Evolutionary conservation across 169 alveolate genomes (phyloP), one percentile per base, ranked within the genome.

Genomic region (Amoebophrya sp.): DNA sequence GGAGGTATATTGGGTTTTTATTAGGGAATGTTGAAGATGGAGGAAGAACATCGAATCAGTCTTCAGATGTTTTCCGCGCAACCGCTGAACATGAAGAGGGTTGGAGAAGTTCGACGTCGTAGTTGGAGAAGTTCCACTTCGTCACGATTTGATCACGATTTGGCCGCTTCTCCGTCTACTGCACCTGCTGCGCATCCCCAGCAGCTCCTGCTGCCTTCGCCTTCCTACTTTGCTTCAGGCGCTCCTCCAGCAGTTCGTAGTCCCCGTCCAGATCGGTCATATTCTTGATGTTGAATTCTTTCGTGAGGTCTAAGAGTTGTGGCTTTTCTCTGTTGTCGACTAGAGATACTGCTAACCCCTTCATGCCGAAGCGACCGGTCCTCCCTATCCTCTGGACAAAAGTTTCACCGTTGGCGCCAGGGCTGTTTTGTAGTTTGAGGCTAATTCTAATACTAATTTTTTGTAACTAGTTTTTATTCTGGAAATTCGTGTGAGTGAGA

Each of bases 381-480:
- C 99, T 96, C 41, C 99, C 99, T 41, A 98, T 97, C 90, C 99
- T 96, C 94, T 98, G 99, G 33, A 98, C 93, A 90, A 98, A 98
- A 33, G 98, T 98, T 89, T 97, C 98, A 65, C 83, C 83, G 36
- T 6, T 26, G 83, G 83, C 83, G 2, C n/a, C 33, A 0, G 38
- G 2, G 26, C n/a, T 36, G 33, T 10, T 36, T 1, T 1, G 3
- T 36, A 29, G 18, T 29, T 65, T 26, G 83, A 89, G 33, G 92
- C 90, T 65, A 29, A 90, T 90, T 0, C 92, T 39, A 0, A 34
- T 33, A 12, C 93, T 90, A 39, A 12, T 78, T 23, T 18, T 41
- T 14, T 0, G 40, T 24, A 33, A 26, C 77, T 38, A 39, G 6
- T 18, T 47, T 47, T 47, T 18, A 12, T 47, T 6, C 65, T n/a